Conservation (phyloP, 345 rosid genomes). For the Aquilaria malaccensis region DNA sequence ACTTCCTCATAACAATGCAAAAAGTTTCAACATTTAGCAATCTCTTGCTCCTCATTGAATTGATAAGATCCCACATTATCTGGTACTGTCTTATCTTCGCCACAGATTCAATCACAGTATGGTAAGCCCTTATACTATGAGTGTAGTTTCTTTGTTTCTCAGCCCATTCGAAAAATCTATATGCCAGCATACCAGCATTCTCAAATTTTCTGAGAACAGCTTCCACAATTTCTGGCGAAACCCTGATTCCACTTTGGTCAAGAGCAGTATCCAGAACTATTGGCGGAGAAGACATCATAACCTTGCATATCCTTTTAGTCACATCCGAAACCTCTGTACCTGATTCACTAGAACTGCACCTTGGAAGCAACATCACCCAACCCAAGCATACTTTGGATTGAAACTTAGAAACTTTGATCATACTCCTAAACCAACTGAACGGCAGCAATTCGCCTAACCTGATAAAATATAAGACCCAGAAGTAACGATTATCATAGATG, state of each 20-base stretch:
- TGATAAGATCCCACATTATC: conserved; percentile 84
- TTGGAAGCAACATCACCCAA: conserved; percentile 21
- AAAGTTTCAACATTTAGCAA: conserved; percentile 72
- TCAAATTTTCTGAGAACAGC: conserved; percentile 51
- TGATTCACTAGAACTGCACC: conserved; percentile 30
- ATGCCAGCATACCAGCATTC: conserved; percentile 86
- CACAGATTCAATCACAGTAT: conserved; percentile 59
- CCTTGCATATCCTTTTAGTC: conserved; percentile 39
- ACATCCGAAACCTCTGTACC: conserved; percentile 31
- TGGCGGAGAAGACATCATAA: conserved; percentile 60
- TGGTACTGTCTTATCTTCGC: conserved; percentile 84
- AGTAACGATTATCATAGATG: background rate
- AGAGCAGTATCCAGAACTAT: conserved; percentile 62
- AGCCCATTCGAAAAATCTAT: conserved; percentile 87
- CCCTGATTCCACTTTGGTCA: conserved; percentile 53
- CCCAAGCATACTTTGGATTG: conserved; percentile 16
- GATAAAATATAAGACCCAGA: conserved; percentile 2
- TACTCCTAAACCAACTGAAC: conserved; percentile 3
- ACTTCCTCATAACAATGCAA: conserved; percentile 87
- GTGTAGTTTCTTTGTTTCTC: conserved; percentile 68
- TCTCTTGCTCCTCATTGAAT: conserved; percentile 60
- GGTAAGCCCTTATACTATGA: conserved; percentile 66
- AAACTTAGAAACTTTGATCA: conserved; percentile 14
- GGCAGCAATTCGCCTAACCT: conserved; percentile 9
- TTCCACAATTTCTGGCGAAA: conserved; percentile 56